Percentiles rank a stretch among this genome's conserved stretches.
Conservation (phyloP, 2,329 filamentous ascomycete genomes). For the Xylaria sp. region DNA sequence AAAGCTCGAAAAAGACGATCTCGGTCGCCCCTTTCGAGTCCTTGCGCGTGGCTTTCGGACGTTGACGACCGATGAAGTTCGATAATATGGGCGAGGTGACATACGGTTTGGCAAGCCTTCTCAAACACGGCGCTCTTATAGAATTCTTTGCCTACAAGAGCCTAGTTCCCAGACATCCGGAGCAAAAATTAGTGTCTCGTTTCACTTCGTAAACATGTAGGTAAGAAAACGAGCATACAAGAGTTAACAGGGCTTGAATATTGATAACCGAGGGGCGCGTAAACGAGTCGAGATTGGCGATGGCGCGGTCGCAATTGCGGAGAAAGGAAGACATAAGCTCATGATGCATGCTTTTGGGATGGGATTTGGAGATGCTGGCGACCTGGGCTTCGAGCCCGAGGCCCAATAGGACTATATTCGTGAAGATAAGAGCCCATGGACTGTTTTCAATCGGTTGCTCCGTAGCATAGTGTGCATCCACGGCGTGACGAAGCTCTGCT, state of each 20-base stretch:
- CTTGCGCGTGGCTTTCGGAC: background rate
- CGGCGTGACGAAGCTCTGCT: constrained; percentile 20
- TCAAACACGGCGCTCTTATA: constrained; percentile 21
- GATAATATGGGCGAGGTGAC: constrained; percentile 21
- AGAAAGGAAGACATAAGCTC: constrained; percentile 27
- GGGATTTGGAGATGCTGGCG: constrained; percentile 17
- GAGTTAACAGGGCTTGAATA: constrained; percentile 21
- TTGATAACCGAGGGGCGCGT: constrained; percentile 18
- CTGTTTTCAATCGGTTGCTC: constrained; percentile 11
- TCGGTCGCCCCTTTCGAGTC: background rate
- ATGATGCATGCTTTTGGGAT: constrained; percentile 26
- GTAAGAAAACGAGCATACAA: constrained; percentile 13
- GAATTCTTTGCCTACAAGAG: constrained; percentile 25
- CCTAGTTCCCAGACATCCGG: background rate
- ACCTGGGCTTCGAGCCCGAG: constrained; percentile 20
- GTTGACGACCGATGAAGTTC: constrained; percentile 11
- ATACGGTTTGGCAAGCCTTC: constrained; percentile 20
- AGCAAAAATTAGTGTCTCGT: constrained; percentile 9
- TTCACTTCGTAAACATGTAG: background rate
- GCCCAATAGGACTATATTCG: constrained; percentile 21
- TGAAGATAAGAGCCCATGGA: constrained; percentile 23
- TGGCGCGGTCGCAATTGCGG: constrained; percentile 25
- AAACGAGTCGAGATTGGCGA: constrained; percentile 26
- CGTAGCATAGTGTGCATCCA: constrained; percentile 20
- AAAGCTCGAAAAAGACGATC: constrained; percentile 20